Conservation (phyloP, 208 protist species). For the Sergeia podlipaevii region DNA sequence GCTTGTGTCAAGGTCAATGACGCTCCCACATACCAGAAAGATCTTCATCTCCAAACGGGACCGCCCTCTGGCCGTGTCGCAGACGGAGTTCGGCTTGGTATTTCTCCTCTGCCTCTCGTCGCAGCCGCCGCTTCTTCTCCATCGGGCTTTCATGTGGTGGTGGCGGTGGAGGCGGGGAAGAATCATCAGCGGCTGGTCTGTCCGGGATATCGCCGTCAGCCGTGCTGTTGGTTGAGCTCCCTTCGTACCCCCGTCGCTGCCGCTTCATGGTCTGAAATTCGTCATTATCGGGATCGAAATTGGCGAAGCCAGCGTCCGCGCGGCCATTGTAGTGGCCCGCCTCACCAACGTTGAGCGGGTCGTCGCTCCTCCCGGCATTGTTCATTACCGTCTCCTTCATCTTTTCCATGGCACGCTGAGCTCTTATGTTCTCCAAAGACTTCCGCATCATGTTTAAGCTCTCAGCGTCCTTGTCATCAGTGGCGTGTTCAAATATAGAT, state of each 20-base stretch:
- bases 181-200: background rate
- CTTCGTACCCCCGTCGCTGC: background rate
- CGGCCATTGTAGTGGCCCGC: slow-evolving; percentile 45
- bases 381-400: slow-evolving; percentile 86
- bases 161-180: slow-evolving; percentile 6
- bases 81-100: slow-evolving; percentile 75
- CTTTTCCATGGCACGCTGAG: slow-evolving; percentile 71
- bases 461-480: slow-evolving; percentile 71
- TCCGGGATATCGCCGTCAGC: background rate
- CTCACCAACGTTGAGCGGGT: slow-evolving; percentile 29
- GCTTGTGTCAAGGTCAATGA: too few relatives aligned
- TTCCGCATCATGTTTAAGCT: slow-evolving; percentile 83
- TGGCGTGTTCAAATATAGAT: slow-evolving; percentile 60
- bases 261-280: too few relatives aligned
- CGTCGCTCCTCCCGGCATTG: slow-evolving; percentile 18
- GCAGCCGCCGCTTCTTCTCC: slow-evolving; percentile 51
- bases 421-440: slow-evolving; percentile 82
- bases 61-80: slow-evolving; percentile 62
- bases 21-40: slow-evolving; percentile 64
- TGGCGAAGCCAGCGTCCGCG: slow-evolving; percentile 26
- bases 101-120: slow-evolving; percentile 56
- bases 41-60: slow-evolving; percentile 72
- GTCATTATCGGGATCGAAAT: slow-evolving; percentile 46
- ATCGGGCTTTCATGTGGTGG: slow-evolving; percentile 20
- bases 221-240: slow-evolving; percentile 1